Base-by-base conservation (phyloP, 345 rosid genomes). In the Eucalyptus paniculata region DNA sequence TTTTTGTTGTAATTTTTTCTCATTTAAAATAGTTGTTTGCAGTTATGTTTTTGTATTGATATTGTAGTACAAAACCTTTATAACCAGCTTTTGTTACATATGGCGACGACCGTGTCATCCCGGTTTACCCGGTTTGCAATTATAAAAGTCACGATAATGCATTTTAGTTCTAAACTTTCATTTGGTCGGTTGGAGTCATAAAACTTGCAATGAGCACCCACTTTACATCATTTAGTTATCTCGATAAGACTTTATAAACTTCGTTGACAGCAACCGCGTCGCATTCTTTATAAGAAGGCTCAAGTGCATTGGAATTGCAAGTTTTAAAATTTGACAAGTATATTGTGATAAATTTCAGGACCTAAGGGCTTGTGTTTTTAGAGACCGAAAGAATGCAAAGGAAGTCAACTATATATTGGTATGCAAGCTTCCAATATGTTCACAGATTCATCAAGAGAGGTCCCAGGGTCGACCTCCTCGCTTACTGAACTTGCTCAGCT, bases 381-480 rank as follows among this genome's bases (percentile, higher is more conserved):
- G 21, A 5, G 81, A 69, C 42, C 81, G 44, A 65, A 65, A 15
- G 72, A 65, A 17, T 69, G 81, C 81, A 18, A 32, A 32, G 81
- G 81, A 69, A 69, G 42, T 69, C 42, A 9, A 6, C 5, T n/a
- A 65, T n/a, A 69, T 32, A 69, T 21, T 69, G 42, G 81, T 18
- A 69, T 69, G 81, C 81, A 69, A 18, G 21, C 81, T 69, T 18
- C 23, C 44, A 34, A 9, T 69, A 69, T 17, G 5, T 32, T 69
- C 80, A 17, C 42, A 69, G 37, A 32, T 69, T 19, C 37, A 7
- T 47, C 26, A 89, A 15, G 90, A 87, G 21, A 91, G 69, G 23
- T 87, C 92, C 97, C 96, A 95, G 32, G 96, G 90, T n/a, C 92
- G 58, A 8, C 95, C 95, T 86, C 89, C 94, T 42, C 90, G 90